phyloP scores from a whole-genome alignment of 345 rosid genomes.

The Citrus inodora region DNA sequence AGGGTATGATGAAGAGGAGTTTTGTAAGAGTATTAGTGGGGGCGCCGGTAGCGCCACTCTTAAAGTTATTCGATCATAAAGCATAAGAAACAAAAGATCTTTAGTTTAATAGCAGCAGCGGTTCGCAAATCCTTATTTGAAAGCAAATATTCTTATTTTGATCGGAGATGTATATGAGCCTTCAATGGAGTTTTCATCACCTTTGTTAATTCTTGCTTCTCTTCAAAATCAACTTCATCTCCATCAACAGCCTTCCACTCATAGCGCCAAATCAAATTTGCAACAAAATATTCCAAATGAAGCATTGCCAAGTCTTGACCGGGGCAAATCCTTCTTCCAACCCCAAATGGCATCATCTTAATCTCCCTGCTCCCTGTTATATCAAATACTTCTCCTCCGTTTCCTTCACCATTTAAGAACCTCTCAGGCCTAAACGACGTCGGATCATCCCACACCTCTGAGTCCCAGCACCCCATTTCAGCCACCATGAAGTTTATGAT shows the following conservation, averaged over 20 bases:
- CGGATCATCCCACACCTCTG: constrained; percentile 8
- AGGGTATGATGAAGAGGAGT: too few relatives aligned
- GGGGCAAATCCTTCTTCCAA: constrained; percentile 15
- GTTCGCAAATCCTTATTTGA: background rate
- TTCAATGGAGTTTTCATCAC: constrained; percentile 1
- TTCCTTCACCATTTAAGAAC: background rate
- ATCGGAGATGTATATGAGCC: background rate
- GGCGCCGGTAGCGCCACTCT: too few relatives aligned
- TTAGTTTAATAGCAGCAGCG: too few relatives aligned
- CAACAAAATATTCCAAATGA: constrained; percentile 11
- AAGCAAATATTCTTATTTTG: background rate
- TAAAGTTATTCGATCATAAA: background rate
- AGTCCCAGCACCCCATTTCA: background rate
- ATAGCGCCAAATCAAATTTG: background rate
- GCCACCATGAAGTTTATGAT: constrained; percentile 1
- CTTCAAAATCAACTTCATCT: constrained; percentile 1
- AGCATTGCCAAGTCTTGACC: constrained; percentile 4
- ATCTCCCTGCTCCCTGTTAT: constrained; percentile 9
- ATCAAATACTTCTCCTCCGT: background rate
- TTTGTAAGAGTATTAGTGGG: too few relatives aligned
- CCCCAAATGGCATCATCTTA: constrained; percentile 19
- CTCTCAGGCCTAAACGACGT: constrained; percentile 9
- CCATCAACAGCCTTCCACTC: constrained; percentile 6
- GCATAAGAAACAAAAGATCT: background rate
- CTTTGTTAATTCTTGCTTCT: background rate